These are phyloP conservation scores for Fallopia convolvulus DNA, from an alignment of 148 eudicot species.

Conservation along the genomic window DNA sequence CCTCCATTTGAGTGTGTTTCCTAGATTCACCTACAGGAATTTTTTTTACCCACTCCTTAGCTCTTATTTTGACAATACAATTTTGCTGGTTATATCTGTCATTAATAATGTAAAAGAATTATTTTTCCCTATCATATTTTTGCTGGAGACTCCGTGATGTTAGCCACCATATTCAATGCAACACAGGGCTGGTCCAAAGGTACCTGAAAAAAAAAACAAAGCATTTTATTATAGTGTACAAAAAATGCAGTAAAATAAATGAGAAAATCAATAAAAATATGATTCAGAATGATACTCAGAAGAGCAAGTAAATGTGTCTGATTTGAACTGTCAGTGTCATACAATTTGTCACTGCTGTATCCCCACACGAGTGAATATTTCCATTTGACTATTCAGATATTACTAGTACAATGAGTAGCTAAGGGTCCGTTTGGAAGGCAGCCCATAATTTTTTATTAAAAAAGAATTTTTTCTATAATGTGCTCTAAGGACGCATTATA, in stretches of 20 bases:
- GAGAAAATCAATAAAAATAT: background rate
- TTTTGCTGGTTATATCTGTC: background rate
- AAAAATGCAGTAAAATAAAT: background rate
- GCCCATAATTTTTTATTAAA: too few relatives aligned
- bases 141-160: constrained; percentile 55
- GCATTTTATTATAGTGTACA: background rate
- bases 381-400: background rate
- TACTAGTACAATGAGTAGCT: too few relatives aligned
- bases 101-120: background rate
- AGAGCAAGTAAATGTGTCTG: constrained; percentile 1
- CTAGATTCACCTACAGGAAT: background rate
- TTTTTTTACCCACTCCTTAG: background rate
- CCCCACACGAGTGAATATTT: background rate
- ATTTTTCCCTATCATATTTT: background rate
- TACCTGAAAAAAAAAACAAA: constrained; percentile 32
- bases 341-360: background rate
- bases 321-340: constrained; percentile 5
- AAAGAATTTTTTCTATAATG: too few relatives aligned
- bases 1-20: background rate
- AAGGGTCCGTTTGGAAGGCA: too few relatives aligned
- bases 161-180: constrained; percentile 55
- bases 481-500: too few relatives aligned
- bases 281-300: constrained; percentile 1
- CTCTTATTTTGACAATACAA: background rate
- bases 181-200: constrained; percentile 79